Percentiles rank a stretch among this genome's conserved stretches.
phyloP scores from a whole-genome alignment of 2,329 filamentous ascomycete genomes.

The Aureobasidium sp. region DNA sequence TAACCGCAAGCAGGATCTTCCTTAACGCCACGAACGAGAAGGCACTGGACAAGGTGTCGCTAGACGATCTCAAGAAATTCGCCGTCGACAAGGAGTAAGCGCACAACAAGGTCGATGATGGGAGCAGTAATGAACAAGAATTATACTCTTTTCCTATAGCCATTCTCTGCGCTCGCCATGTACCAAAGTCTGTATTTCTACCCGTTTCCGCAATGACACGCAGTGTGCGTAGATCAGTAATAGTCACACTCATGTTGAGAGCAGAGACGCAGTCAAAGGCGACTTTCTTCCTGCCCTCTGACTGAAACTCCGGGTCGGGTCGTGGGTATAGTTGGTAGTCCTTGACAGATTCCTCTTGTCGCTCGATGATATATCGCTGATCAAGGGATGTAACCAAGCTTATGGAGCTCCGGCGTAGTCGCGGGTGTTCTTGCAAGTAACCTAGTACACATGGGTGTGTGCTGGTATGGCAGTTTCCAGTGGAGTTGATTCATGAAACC shows the following conservation, averaged over 20 bases:
- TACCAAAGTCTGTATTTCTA: not conserved
- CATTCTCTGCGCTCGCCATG: not conserved
- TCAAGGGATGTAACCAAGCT: not conserved
- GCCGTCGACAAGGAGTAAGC: conserved; percentile 36
- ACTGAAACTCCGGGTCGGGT: too few species aligned
- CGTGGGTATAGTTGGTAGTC: too few species aligned
- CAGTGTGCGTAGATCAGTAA: not conserved
- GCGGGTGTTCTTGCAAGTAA: not conserved
- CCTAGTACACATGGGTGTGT: not conserved
- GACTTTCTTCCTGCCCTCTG: too few species aligned
- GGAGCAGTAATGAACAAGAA: not conserved
- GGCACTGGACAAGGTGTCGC: conserved; percentile 40
- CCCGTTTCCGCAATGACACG: not conserved
- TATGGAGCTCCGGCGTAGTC: not conserved
- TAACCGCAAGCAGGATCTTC: conserved; percentile 33
- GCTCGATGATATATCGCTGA: not conserved
- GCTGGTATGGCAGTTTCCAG: not conserved
- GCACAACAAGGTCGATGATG: not conserved
- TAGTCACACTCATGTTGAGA: not conserved
- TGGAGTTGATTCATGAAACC: not conserved
- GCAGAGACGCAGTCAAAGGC: not conserved
- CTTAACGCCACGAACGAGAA: conserved; percentile 48
- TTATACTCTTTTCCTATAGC: not conserved
- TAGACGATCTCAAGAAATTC: conserved; percentile 47
- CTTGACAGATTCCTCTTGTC: not conserved